Evolutionary conservation across 345 rosid species (phyloP), one percentile per base, ranked within the genome.

Genomic region (thale cress (Arabidopsis thaliana)): DNA sequence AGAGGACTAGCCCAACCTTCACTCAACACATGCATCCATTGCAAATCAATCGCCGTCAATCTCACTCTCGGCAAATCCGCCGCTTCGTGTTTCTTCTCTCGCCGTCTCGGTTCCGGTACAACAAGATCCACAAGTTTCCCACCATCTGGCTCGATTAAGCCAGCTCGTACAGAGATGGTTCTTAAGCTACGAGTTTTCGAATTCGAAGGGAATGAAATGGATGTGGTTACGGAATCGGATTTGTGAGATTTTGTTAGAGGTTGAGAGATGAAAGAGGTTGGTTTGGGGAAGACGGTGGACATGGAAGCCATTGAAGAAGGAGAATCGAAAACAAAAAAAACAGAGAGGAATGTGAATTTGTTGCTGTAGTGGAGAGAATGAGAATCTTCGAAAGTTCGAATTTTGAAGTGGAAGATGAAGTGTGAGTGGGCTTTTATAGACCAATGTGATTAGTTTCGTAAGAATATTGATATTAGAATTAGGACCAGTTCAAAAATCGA

Each of bases 1-100:
- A 91, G 87, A 0, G 98, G 97, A 70, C 98, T 94, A 7, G 97
- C 97, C 97, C 98, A 94, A 0, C 98, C 98, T 82, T 94, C 98
- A 79, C 97, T 88, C 74, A 94, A 76, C 6, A 94, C 98, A 76
- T 94, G 97, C 72, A 87, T 88, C 98, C 98, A 91, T 71, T 94
- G 87, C 2, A 82, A 36, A 78, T 91, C 97, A 73, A 94, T 85
- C 83, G 56, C 61, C 14, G 89, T 73, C 12, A 91, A 83, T 76
- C 72, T 87, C 69, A 94, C 81, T 59, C 76, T 69, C 20, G 96
- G 91, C 75, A 91, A 76, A 44, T 67, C 78, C 32, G 49, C 64
- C 63, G 96, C 87, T 80, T 94, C 98, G 52, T 79, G 73, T 63
- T 80, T 75, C 83, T 86, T 87, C 61, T 72, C 73, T 16, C 88